These are phyloP conservation scores for Aquilaria agallochum DNA, from an alignment of 441 rosid species.

Conservation along the genomic window DNA sequence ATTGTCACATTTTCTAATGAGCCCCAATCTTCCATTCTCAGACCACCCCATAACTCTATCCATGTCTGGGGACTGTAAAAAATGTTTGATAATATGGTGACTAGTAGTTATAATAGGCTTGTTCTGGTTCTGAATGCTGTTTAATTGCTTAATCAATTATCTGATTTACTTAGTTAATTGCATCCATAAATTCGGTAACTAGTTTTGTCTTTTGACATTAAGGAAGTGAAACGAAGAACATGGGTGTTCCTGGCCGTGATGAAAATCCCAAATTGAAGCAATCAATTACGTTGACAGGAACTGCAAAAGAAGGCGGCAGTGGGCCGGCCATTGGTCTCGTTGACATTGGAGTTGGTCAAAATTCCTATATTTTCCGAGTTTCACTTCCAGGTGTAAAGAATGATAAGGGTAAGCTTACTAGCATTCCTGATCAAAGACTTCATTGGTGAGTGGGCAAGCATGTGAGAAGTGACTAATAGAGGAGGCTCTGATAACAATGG, in stretches of 20 bases:
- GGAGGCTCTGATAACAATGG: background rate
- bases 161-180: no score
- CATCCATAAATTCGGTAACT: background rate
- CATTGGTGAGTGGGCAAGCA: background rate
- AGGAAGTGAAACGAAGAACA: constrained; percentile 17
- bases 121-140: no score
- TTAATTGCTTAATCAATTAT: no score
- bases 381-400: constrained; percentile 60
- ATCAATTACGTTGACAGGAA: constrained; percentile 36
- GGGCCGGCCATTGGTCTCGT: constrained; percentile 59
- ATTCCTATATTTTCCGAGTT: constrained; percentile 69
- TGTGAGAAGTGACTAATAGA: background rate
- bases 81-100: no score
- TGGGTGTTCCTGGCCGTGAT: constrained; percentile 24
- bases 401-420: constrained; percentile 43
- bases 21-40: no score
- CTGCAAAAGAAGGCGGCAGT: constrained; percentile 41
- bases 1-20: no score
- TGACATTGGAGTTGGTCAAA: constrained; percentile 63
- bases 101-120: no score
- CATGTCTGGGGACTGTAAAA: no score
- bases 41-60: no score
- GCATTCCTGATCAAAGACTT: background rate
- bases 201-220: background rate
- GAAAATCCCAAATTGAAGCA: constrained; percentile 35